Evolutionary conservation across 441 rosid genomes (phyloP).

Genomic region (Geranium incanum): DNA sequence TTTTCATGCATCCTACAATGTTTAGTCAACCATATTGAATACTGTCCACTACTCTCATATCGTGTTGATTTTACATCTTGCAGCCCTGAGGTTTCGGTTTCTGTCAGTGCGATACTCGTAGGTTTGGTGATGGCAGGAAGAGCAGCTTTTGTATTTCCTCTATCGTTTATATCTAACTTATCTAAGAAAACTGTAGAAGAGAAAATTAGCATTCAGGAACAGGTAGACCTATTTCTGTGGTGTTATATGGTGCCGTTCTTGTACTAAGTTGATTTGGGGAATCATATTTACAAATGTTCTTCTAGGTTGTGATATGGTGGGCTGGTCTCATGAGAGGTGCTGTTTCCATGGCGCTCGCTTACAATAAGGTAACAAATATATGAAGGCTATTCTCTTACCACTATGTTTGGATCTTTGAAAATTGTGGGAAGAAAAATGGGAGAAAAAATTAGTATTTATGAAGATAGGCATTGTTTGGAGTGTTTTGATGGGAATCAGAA

Average conservation of each 20-base stretch:
- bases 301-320: conserved; percentile 90
- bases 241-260: conserved; percentile 5
- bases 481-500: not conserved
- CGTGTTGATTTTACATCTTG: conserved; percentile 23
- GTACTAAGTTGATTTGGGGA: not conserved
- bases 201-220: conserved; percentile 60
- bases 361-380: conserved; percentile 58
- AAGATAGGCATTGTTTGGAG: not conserved
- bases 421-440: not conserved
- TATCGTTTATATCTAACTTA: conserved; percentile 74
- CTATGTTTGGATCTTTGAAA: not conserved
- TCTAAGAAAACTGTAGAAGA: conserved; percentile 52
- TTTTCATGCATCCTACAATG: not conserved
- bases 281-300: conserved; percentile 12
- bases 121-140: conserved; percentile 69
- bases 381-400: not conserved
- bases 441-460: not conserved
- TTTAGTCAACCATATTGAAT: not conserved
- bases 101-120: conserved; percentile 65
- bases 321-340: conserved; percentile 99
- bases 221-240: conserved; percentile 31
- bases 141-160: conserved; percentile 89
- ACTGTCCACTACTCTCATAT: not conserved
- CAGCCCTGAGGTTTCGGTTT: conserved; percentile 78
- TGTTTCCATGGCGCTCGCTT: conserved; percentile 94